Conservation (phyloP, 495 filamentous ascomycete species). For the Tuber indicum region DNA sequence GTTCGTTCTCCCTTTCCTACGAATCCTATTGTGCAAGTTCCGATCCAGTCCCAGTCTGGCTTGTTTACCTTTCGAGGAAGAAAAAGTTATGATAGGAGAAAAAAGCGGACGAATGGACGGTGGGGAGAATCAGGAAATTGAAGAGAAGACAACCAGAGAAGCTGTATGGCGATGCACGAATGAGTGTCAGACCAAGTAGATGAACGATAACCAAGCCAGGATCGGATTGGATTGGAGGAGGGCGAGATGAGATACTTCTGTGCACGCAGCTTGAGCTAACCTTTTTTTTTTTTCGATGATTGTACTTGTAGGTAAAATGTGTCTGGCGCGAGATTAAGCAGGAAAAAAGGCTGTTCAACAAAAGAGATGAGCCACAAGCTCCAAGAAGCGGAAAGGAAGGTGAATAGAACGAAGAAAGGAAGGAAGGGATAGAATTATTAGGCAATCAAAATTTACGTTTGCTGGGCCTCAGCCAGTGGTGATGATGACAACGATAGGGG, state of each 20-base stretch:
- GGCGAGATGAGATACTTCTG: background rate
- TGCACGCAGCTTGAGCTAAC: background rate
- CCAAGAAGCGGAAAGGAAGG: background rate
- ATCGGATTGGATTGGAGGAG: constrained; percentile 14
- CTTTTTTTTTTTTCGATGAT: background rate
- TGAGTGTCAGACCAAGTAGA: constrained; percentile 27
- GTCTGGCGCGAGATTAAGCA: background rate
- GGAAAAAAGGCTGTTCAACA: background rate
- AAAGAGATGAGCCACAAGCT: background rate
- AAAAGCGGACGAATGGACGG: background rate
- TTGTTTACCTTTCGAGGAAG: background rate
- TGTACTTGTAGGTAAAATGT: background rate
- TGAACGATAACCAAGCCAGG: constrained; percentile 27
- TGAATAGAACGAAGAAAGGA: background rate
- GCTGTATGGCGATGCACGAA: constrained; percentile 29
- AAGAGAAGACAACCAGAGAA: background rate
- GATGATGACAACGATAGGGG: background rate
- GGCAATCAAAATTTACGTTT: background rate
- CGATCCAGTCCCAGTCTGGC: constrained; percentile 1
- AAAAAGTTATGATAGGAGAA: background rate
- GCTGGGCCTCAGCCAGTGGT: background rate
- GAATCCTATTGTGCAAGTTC: background rate
- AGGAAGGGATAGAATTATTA: constrained; percentile 1
- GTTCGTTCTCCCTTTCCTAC: background rate
- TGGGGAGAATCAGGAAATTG: background rate